Conservation (phyloP, 768 basidiomycete genomes). For the Coprinellus micaceus region DNA sequence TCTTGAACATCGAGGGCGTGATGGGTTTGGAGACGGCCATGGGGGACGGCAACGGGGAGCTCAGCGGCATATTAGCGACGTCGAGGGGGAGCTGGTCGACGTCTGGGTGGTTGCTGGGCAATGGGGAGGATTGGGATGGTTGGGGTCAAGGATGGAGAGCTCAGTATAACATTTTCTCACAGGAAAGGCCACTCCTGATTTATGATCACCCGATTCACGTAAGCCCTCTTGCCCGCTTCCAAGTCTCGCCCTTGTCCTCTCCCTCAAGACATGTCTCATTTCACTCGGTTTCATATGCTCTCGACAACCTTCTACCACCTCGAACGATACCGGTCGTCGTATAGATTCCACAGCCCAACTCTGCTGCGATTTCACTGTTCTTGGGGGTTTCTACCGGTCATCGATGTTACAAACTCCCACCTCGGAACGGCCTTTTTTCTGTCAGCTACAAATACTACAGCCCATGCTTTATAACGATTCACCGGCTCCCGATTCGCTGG, state of each 20-base stretch:
- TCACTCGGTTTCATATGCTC: background rate
- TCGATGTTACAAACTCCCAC: too few species aligned
- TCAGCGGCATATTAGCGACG: slow-evolving; percentile 14
- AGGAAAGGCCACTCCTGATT: background rate
- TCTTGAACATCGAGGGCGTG: slow-evolving; percentile 58
- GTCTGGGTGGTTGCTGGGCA: background rate
- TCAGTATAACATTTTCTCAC: background rate
- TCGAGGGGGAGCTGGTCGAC: background rate
- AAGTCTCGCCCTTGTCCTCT: slow-evolving; percentile 1
- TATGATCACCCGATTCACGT: background rate
- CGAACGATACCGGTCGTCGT: too few species aligned
- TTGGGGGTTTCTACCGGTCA: too few species aligned
- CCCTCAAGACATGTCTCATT: too few species aligned
- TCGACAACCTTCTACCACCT: background rate
- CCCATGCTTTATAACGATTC: too few species aligned
- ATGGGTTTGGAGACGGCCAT: slow-evolving; percentile 58
- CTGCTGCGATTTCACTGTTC: too few species aligned
- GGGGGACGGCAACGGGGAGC: slow-evolving; percentile 45
- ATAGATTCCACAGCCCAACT: too few species aligned
- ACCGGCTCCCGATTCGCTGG: too few species aligned
- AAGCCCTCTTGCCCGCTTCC: background rate
- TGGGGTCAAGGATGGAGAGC: background rate
- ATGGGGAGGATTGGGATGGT: background rate
- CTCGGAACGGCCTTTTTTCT: too few species aligned
- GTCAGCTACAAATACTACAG: too few species aligned